Percentiles rank a stretch among this genome's conserved stretches.
phyloP scores from a whole-genome alignment of 345 rosid species.

The Euphorbia lathyris region DNA sequence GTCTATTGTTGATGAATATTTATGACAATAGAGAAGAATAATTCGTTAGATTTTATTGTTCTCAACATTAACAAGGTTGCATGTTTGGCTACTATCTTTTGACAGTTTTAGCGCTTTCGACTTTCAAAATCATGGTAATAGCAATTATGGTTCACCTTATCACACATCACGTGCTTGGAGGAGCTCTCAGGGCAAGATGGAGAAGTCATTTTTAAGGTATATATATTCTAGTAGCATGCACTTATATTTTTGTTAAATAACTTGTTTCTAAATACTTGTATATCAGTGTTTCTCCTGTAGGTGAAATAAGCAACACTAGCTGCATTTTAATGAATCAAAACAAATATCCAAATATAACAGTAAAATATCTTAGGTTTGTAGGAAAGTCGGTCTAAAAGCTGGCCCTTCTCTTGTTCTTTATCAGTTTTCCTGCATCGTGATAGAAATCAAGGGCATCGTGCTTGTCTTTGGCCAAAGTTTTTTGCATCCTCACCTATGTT shows the following conservation, averaged over 20 bases:
- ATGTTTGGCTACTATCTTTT: constrained; percentile 7
- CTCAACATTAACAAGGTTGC: not conserved
- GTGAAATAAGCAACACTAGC: too few species aligned
- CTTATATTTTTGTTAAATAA: not conserved
- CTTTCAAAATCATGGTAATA: constrained; percentile 84
- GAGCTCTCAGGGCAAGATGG: constrained; percentile 98
- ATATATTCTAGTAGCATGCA: constrained; percentile 11
- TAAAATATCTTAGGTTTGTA: too few species aligned
- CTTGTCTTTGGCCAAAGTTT: too few species aligned
- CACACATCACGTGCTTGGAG: constrained; percentile 47
- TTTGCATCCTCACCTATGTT: too few species aligned
- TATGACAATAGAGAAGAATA: not conserved
- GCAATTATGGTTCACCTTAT: constrained; percentile 74
- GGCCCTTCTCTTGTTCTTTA: too few species aligned
- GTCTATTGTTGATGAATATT: constrained; percentile 10
- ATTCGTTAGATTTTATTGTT: not conserved
- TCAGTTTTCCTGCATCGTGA: too few species aligned
- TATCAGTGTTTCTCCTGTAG: not conserved
- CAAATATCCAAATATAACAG: too few species aligned
- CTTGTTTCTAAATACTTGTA: not conserved
- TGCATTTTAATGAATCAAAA: too few species aligned
- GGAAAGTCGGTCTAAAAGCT: too few species aligned
- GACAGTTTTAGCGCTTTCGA: constrained; percentile 84
- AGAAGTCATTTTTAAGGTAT: constrained; percentile 96
- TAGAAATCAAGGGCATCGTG: too few species aligned